Percentiles rank a stretch among this genome's conserved stretches.
Evolutionary conservation across 208 protist species (phyloP).

Genomic region (Crithidia sp.): DNA sequence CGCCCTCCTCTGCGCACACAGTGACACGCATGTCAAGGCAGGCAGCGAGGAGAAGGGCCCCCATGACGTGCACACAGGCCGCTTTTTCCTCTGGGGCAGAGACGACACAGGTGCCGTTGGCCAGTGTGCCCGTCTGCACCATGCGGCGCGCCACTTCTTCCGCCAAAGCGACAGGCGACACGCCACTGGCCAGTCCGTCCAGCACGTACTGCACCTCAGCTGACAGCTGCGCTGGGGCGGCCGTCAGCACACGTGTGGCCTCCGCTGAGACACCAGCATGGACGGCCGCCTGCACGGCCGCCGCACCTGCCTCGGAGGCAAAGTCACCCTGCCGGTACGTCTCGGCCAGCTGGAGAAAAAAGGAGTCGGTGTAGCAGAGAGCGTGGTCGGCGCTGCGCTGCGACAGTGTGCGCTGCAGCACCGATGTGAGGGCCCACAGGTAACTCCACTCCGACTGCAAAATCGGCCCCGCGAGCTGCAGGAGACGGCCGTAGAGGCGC

Average conservation of each 20-base stretch:
- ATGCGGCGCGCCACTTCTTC: slow-evolving; percentile 70
- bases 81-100: slow-evolving; percentile 29
- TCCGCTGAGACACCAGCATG: slow-evolving; percentile 51
- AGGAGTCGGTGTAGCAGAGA: slow-evolving; percentile 72
- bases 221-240: slow-evolving; percentile 6
- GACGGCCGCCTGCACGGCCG: slow-evolving; percentile 36
- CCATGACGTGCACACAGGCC: slow-evolving; percentile 62
- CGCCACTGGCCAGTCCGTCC: slow-evolving; percentile 51
- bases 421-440: slow-evolving; percentile 56
- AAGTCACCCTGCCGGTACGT: slow-evolving; percentile 37
- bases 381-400: slow-evolving; percentile 39
- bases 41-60: slow-evolving; percentile 58
- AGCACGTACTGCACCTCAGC: slow-evolving; percentile 53
- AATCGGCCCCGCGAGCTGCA: slow-evolving; percentile 42
- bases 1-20: slow-evolving; percentile 30
- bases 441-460: slow-evolving; percentile 63
- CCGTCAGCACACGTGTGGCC: slow-evolving; percentile 21
- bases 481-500: slow-evolving; percentile 54
- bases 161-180: slow-evolving; percentile 52
- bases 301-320: slow-evolving; percentile 20
- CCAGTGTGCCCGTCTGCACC: slow-evolving; percentile 50
- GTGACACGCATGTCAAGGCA: slow-evolving; percentile 71
- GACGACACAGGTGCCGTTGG: slow-evolving; percentile 67
- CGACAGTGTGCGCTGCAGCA: slow-evolving; percentile 59
- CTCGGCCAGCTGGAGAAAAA: slow-evolving; percentile 68